Base-by-base conservation (phyloP, 108 stramenopile species). In the Cyclotella sp. region DNA sequence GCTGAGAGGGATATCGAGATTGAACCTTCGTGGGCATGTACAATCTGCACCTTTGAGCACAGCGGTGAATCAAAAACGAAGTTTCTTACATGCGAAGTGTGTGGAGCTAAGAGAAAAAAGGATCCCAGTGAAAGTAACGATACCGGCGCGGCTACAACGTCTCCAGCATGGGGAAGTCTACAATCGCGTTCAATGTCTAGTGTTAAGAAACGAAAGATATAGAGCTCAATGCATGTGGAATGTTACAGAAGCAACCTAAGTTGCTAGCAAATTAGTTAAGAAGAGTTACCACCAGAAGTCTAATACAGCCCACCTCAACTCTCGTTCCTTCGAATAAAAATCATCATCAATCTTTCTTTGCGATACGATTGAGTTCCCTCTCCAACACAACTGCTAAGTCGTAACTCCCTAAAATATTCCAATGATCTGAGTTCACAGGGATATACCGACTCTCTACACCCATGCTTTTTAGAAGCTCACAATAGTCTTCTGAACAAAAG, bases 371-470 rank as follows among this genome's bases (percentile, higher is more conserved):
- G 58, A 88, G 47, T 43, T 88, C 78, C 46, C 62, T 52, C 24
- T 66, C 26, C 62, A 90, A 62, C 0, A 68, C 85, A 29, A 77
- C 39, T 21, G 47, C 55, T 40, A 90, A 69, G 44, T 52, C 79
- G 7, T 52, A 26, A 68, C 86, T 88, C 21, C 66, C 68, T 10
- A 90, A 72, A 39, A 88, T 77, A 59, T 78, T 83, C 89, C 89
- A 90, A 66, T 90, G 89, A 79, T 90, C 84, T 29, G 78, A 78
- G 10, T 75, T 40, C n/a, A 85, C 70, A 43, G 75, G 41, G 9
- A 79, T 58, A 52, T 76, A 85, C 43, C 63, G 51, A 49, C 84
- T 79, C 0, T 59, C 76, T 0, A 81, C 49, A 19, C 79, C 79
- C 49, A 44, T 70, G 22, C 55, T 43, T 10, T 58, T 57, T 34